A percentile compares a stretch with the other conserved stretches of the same genome.
Evolutionary conservation across 108 stramenopile genomes (phyloP).

Genomic region (Aureococcus anophagefferens): DNA sequence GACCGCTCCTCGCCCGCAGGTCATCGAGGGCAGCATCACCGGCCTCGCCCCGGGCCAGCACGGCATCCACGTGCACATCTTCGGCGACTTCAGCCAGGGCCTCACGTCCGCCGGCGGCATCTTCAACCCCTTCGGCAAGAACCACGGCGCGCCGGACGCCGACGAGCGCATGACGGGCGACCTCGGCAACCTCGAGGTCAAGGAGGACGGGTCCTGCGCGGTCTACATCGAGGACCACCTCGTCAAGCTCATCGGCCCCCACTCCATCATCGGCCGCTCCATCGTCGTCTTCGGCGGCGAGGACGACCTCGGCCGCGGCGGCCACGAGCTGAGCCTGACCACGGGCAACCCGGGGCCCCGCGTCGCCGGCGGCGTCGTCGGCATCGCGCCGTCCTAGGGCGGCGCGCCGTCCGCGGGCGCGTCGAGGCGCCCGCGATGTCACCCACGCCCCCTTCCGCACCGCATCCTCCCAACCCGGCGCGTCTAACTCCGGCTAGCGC

Average conservation of each 20-base stretch:
- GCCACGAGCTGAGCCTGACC: conserved; percentile 69
- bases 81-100: conserved; percentile 70
- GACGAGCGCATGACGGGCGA: conserved; percentile 78
- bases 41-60: conserved; percentile 78
- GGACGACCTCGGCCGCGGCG: conserved; percentile 81
- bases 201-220: conserved; percentile 51
- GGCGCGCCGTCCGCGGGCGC: too few species aligned
- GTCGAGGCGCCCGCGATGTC: too few species aligned
- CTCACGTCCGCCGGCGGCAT: conserved; percentile 56
- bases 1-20: not conserved
- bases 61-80: conserved; percentile 67
- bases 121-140: conserved; percentile 87
- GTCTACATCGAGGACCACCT: conserved; percentile 63
- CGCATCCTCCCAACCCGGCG: too few species aligned
- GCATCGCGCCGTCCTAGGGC: conserved; percentile 42
- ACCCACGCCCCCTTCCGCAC: too few species aligned
- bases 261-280: conserved; percentile 81
- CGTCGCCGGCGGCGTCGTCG: conserved; percentile 75
- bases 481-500: too few species aligned
- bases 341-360: conserved; percentile 80
- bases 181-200: conserved; percentile 42
- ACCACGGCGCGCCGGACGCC: conserved; percentile 73
- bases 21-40: conserved; percentile 37
- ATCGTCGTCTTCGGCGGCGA: conserved; percentile 69
- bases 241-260: conserved; percentile 80